Evolutionary conservation across 192 early-diverging fungal species (phyloP).

Genomic region (Coemansia sp.): DNA sequence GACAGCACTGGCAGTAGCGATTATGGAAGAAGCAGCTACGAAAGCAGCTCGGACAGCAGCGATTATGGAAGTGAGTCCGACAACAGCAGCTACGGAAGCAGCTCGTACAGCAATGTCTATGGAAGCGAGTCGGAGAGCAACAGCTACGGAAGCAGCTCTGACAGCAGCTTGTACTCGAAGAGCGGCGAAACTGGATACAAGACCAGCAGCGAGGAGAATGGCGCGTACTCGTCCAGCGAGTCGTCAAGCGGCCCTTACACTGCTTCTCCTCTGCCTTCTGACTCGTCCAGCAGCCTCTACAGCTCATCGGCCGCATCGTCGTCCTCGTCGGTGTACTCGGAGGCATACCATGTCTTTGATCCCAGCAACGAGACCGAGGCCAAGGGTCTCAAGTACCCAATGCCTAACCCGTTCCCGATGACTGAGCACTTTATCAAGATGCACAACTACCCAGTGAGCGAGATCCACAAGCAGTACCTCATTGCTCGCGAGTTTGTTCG

Average conservation of each 20-base stretch:
- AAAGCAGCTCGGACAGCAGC: neutral
- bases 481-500: slow-evolving; percentile 41
- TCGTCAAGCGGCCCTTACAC: slow-evolving; percentile 13
- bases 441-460: slow-evolving; percentile 35
- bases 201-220: neutral
- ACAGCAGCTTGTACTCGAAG: neutral
- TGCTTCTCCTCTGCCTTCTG: slow-evolving; percentile 16
- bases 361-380: neutral
- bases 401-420: slow-evolving; percentile 47
- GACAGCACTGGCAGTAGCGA: neutral
- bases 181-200: slow-evolving; percentile 1
- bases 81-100: neutral
- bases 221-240: slow-evolving; percentile 1
- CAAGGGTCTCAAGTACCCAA: slow-evolving; percentile 25
- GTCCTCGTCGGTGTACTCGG: slow-evolving; percentile 16
- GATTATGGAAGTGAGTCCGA: neutral
- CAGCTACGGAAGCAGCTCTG: slow-evolving; percentile 4
- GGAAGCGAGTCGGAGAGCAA: neutral
- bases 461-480: slow-evolving; percentile 40
- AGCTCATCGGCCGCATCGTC: neutral
- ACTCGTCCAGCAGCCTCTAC: neutral
- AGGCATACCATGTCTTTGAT: slow-evolving; percentile 13
- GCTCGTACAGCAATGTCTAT: neutral
- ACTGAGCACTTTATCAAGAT: slow-evolving; percentile 31
- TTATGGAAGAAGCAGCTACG: neutral